These are phyloP conservation scores for Lactarius sp. DNA, from an alignment of 768 basidiomycete genomes.

Conservation along the genomic window DNA sequence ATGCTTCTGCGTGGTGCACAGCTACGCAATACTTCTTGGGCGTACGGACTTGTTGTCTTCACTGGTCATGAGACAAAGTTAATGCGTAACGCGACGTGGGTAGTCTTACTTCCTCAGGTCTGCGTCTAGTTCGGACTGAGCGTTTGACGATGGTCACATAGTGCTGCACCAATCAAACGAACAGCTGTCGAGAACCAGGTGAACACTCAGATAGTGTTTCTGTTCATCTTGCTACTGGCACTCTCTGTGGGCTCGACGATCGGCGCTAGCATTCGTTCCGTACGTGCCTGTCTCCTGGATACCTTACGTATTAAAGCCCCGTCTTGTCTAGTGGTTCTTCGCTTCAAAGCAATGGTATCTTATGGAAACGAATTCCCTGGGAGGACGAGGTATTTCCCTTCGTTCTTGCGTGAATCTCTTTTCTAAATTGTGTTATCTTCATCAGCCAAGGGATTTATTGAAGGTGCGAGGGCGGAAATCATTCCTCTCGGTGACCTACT, in stretches of 20 bases:
- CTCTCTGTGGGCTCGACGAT: constrained; percentile 89
- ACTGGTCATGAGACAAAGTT: constrained; percentile 98
- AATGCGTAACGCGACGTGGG: constrained; percentile 97
- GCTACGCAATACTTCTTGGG: constrained; percentile 93
- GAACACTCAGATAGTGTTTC: constrained; percentile 92
- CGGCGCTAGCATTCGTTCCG: constrained; percentile 83
- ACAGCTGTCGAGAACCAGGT: constrained; percentile 96
- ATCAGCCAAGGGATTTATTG: constrained; percentile 71
- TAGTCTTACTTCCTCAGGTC: constrained; percentile 11
- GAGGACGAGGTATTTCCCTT: constrained; percentile 50
- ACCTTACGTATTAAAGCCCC: neutral
- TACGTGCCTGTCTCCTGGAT: constrained; percentile 32
- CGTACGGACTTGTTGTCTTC: constrained; percentile 89
- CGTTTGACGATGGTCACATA: constrained; percentile 30
- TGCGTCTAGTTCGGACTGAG: neutral
- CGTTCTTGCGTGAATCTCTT: constrained; percentile 2
- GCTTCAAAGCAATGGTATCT: constrained; percentile 90
- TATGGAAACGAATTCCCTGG: constrained; percentile 52
- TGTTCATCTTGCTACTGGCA: constrained; percentile 82
- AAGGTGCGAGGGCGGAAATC: constrained; percentile 47
- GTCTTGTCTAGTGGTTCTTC: constrained; percentile 66
- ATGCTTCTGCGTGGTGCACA: constrained; percentile 92
- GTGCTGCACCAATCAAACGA: constrained; percentile 93
- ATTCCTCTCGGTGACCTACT: neutral
- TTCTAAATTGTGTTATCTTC: constrained; percentile 4